Conservation (phyloP, 2,329 filamentous ascomycete species). For the Colletotrichum sansevieriae region DNA sequence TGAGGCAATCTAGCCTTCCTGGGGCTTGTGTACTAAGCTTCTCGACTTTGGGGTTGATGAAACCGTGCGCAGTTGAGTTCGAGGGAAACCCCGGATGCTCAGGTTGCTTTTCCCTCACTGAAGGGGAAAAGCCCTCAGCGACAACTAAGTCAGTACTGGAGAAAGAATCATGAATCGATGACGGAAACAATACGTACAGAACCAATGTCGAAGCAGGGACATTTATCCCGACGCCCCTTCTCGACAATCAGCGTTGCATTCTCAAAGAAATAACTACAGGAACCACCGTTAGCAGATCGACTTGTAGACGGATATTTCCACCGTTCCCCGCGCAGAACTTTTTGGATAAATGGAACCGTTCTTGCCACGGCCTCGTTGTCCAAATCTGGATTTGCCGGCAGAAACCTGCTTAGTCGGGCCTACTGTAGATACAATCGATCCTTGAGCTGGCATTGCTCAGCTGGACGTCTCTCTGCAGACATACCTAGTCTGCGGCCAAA, state of each 20-base stretch:
- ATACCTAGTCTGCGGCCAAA: neutral
- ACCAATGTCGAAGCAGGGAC: constrained; percentile 16
- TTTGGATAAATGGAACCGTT: constrained; percentile 5
- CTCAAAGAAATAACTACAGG: neutral
- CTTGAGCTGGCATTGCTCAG: constrained; percentile 2
- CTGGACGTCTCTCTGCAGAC: constrained; percentile 11
- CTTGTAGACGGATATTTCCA: constrained; percentile 11
- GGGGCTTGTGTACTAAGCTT: constrained; percentile 30
- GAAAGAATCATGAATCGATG: constrained; percentile 16
- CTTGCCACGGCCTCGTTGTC: neutral
- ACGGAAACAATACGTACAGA: constrained; percentile 3
- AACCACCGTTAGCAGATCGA: constrained; percentile 11
- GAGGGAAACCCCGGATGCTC: constrained; percentile 14
- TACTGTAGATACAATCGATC: neutral
- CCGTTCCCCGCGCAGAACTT: constrained; percentile 1
- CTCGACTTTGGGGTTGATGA: constrained; percentile 31
- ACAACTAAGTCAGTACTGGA: constrained; percentile 18
- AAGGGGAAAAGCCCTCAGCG: constrained; percentile 13
- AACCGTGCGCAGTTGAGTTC: constrained; percentile 27
- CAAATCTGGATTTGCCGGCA: neutral
- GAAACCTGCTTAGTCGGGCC: neutral
- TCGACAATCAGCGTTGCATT: constrained; percentile 25
- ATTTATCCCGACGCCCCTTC: neutral
- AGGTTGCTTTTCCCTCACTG: constrained; percentile 8
- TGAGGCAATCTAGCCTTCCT: constrained; percentile 22